Base-by-base conservation (phyloP, 169 alveolate genomes). In the Cryptosporidium parvum region DNA sequence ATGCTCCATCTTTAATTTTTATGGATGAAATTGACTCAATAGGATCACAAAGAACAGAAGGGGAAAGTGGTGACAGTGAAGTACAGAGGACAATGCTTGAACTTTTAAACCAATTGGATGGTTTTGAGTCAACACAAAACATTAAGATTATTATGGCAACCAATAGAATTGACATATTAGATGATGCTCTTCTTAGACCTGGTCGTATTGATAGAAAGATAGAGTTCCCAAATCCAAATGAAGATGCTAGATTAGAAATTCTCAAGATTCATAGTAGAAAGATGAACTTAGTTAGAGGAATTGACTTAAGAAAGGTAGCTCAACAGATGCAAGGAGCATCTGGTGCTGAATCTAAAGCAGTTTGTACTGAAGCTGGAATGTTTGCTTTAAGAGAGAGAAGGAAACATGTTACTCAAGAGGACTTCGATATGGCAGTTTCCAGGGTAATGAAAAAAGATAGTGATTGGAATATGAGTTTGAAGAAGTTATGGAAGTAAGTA, bases 281-380 rank as follows among this genome's bases (percentile, higher is more conserved):
- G 92, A 98, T 98, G 99, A 97, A 97, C 85, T 92, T 97, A 86
- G 97, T 97, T 93, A 96, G 99, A 84, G 99, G 99, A 21, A 98
- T 98, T 51, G 98, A 98, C 89, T 93, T 98, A 70, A 91, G 92
- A 69, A 97, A 97, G 93, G 97, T 98, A 51, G 98, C 99, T 7
- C 94, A 95, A 44, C 94, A 93, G 85, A 97, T 98, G 99, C 93
- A 95, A 42, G 99, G 99, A 16, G 97, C 99, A 29, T 95, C 99
- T 23, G 99, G 99, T 3, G 99, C 99, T 0, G 99, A 98, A 86
- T 96, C 98, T 14, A 98, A 96, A 86, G 99, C 99, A 7, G 99
- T 98, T n/a, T 98, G 99, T 92, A 97, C 99, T 21, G 99, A 98
- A 93, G 99, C 99, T 0, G 99, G 99, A 18, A 98, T 98, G 99